A percentile compares a stretch with the other conserved stretches of the same genome.
Conservation (phyloP, 768 basidiomycete species). For the Lactarius trivialis region DNA sequence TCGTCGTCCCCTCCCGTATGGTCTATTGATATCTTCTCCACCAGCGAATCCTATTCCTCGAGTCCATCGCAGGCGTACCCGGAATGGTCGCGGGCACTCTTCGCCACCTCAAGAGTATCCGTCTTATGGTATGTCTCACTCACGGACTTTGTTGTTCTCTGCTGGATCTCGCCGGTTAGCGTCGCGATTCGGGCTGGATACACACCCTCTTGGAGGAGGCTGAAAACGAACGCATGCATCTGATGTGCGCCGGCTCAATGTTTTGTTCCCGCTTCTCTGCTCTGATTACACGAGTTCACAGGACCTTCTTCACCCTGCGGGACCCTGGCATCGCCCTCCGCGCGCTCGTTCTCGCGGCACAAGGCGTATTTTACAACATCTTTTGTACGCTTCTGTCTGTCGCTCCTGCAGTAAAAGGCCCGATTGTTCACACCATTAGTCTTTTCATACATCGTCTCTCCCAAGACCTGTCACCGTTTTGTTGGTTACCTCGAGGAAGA, state of each 20-base stretch:
- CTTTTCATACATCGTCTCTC: constrained; percentile 71
- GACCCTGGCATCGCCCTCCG: constrained; percentile 79
- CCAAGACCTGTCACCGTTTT: constrained; percentile 78
- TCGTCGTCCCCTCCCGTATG: not conserved
- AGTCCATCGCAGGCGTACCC: constrained; percentile 90
- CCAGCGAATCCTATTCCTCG: constrained; percentile 64
- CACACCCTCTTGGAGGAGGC: constrained; percentile 91
- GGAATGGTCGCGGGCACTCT: constrained; percentile 91
- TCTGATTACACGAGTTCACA: constrained; percentile 28
- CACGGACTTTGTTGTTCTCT: not conserved
- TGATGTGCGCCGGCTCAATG: constrained; percentile 50
- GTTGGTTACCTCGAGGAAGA: constrained; percentile 94
- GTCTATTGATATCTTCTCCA: constrained; percentile 28
- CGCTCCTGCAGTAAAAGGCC: not conserved
- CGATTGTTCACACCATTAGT: constrained; percentile 35
- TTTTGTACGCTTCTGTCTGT: constrained; percentile 55
- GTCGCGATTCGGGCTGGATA: constrained; percentile 70
- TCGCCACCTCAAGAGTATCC: constrained; percentile 81
- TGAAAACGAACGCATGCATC: constrained; percentile 96
- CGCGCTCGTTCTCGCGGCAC: constrained; percentile 76
- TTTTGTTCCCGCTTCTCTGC: not conserved
- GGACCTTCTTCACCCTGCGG: constrained; percentile 93
- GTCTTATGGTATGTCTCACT: constrained; percentile 60
- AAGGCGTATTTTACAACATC: constrained; percentile 85
- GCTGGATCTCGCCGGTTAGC: constrained; percentile 26